A percentile compares a stretch with the other conserved stretches of the same genome.
phyloP scores from a whole-genome alignment of 1,284 basidiomycete species.

The Ganoderma lucidum region DNA sequence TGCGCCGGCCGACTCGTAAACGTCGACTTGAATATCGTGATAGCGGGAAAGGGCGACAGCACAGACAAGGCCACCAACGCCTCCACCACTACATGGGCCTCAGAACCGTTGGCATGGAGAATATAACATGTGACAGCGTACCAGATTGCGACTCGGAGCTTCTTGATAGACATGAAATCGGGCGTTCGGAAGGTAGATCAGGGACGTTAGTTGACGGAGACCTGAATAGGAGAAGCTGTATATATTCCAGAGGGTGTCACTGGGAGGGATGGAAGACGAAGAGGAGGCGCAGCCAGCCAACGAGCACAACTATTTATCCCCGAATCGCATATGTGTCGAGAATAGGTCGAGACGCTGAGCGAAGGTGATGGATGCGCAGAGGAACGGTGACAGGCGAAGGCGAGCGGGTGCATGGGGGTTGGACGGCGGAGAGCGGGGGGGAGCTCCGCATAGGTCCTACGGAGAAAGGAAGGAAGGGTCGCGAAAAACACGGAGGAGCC shows the following conservation, averaged over 20 bases:
- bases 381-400: not conserved
- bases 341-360: constrained; percentile 7
- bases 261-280: constrained; percentile 16
- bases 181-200: constrained; percentile 4
- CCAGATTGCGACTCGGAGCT: constrained; percentile 43
- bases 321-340: constrained; percentile 16
- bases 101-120: not conserved
- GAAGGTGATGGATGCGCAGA: constrained; percentile 4
- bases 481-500: constrained; percentile 23
- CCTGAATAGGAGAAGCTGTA: constrained; percentile 8
- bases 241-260: constrained; percentile 14
- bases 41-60: constrained; percentile 46
- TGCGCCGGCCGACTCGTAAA: constrained; percentile 48
- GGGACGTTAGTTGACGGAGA: constrained; percentile 4
- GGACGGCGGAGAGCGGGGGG: constrained; percentile 14
- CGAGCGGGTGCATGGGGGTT: not conserved
- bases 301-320: constrained; percentile 13
- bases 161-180: constrained; percentile 27
- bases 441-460: constrained; percentile 9
- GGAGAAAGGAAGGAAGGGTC: constrained; percentile 14
- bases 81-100: constrained; percentile 42
- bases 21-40: constrained; percentile 45
- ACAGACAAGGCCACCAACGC: constrained; percentile 48
- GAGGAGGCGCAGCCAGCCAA: not conserved
- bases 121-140: constrained; percentile 22